Conservation (phyloP, 768 basidiomycete species). For the Lactarius indigo region DNA sequence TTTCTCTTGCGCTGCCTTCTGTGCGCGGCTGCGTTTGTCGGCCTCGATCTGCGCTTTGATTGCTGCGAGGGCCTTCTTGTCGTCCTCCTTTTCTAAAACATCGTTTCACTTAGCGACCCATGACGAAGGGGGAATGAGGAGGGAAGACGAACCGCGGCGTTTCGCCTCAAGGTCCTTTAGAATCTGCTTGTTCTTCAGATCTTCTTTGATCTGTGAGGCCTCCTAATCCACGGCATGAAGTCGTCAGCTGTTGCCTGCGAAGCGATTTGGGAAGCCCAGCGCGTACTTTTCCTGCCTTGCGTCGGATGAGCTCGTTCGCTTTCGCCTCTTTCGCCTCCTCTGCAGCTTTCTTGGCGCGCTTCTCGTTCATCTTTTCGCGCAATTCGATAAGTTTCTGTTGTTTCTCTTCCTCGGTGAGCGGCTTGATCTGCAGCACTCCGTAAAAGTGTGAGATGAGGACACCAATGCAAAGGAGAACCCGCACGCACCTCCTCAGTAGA, state of each 20-base stretch:
- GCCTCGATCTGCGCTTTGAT: slow-evolving; percentile 94
- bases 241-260: background rate
- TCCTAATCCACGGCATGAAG: slow-evolving; percentile 45
- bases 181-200: slow-evolving; percentile 72
- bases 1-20: slow-evolving; percentile 86
- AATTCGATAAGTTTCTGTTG: slow-evolving; percentile 76
- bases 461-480: slow-evolving; percentile 15
- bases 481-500: slow-evolving; percentile 80
- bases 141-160: slow-evolving; percentile 57
- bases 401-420: slow-evolving; percentile 93
- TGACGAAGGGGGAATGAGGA: background rate
- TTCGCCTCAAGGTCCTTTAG: slow-evolving; percentile 80
- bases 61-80: slow-evolving; percentile 79
- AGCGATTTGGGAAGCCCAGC: background rate
- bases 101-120: too few species aligned
- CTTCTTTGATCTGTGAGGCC: slow-evolving; percentile 66
- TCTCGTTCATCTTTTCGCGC: slow-evolving; percentile 72
- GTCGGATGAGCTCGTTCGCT: slow-evolving; percentile 71
- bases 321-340: slow-evolving; percentile 71
- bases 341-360: slow-evolving; percentile 67
- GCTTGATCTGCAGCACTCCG: slow-evolving; percentile 62
- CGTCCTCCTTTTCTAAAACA: slow-evolving; percentile 78
- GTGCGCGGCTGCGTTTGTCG: slow-evolving; percentile 86
- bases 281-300: slow-evolving; percentile 79
- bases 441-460: background rate